These are phyloP conservation scores for Rhizopus arrhizus DNA, from an alignment of 371 early-diverging fungal species.

Conservation along the genomic window DNA sequence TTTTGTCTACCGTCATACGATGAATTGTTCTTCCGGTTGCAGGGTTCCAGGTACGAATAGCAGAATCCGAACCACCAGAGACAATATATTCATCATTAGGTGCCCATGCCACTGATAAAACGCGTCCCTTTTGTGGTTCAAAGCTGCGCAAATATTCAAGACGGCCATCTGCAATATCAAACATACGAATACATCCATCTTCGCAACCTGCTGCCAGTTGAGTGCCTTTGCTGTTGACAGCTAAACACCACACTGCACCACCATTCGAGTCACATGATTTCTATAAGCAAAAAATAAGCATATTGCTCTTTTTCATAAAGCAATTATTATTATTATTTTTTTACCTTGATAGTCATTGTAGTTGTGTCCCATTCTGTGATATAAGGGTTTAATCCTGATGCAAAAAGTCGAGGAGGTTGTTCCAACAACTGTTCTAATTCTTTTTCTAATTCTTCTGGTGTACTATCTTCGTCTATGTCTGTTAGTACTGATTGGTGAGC, in stretches of 20 bases:
- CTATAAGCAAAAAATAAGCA: conserved; percentile 9
- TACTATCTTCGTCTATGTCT: conserved; percentile 65
- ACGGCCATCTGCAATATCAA: conserved; percentile 75
- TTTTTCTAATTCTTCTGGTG: conserved; percentile 48
- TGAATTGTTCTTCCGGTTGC: conserved; percentile 57
- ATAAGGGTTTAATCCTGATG: conserved; percentile 83
- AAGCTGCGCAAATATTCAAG: conserved; percentile 72
- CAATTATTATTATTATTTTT: not conserved
- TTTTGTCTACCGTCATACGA: conserved; percentile 75
- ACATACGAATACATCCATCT: conserved; percentile 88
- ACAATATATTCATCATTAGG: conserved; percentile 72
- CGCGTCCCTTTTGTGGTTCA: conserved; percentile 73
- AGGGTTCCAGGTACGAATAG: conserved; percentile 76
- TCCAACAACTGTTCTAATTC: conserved; percentile 52
- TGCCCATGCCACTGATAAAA: conserved; percentile 87
- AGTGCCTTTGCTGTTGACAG: conserved; percentile 76
- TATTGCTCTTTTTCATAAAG: not conserved
- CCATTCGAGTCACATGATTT: conserved; percentile 77
- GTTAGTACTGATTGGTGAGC: conserved; percentile 70
- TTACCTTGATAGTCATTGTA: conserved; percentile 70
- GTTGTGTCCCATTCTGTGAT: conserved; percentile 89
- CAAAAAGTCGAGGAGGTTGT: conserved; percentile 80
- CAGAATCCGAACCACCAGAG: conserved; percentile 84
- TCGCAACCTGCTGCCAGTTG: conserved; percentile 90
- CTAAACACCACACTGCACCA: conserved; percentile 93